These are phyloP conservation scores for Neonectria neomacrospora DNA, from an alignment of 2,329 filamentous ascomycete species.

Conservation along the genomic window DNA sequence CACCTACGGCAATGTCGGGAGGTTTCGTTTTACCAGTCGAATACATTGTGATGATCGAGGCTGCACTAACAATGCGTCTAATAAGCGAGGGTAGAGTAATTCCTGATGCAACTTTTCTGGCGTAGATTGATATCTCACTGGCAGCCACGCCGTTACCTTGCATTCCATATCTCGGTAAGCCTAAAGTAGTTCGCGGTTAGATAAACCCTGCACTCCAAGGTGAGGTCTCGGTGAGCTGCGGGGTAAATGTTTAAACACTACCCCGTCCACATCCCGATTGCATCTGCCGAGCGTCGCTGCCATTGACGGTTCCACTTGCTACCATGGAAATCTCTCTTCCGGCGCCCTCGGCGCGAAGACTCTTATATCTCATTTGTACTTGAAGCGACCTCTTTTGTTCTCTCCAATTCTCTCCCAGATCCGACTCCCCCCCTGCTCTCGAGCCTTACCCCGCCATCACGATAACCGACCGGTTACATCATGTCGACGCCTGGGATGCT, in stretches of 20 bases:
- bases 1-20: too few relatives aligned
- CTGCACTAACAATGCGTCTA: too few relatives aligned
- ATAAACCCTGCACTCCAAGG: slow-evolving; percentile 11
- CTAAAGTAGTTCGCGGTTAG: slow-evolving; percentile 15
- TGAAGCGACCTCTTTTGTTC: background rate
- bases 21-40: background rate
- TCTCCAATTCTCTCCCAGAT: background rate
- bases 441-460: slow-evolving; percentile 8
- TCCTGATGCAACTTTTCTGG: background rate
- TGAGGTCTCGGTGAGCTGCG: slow-evolving; percentile 36
- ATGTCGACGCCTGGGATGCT: slow-evolving; percentile 73
- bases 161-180: slow-evolving; percentile 23
- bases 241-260: slow-evolving; percentile 46
- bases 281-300: slow-evolving; percentile 45
- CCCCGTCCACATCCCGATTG: slow-evolving; percentile 40
- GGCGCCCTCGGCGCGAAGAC: slow-evolving; percentile 23
- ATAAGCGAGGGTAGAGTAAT: background rate
- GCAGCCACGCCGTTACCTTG: too few relatives aligned
- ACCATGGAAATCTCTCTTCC: slow-evolving; percentile 45
- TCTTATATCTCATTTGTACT: slow-evolving; percentile 1
- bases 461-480: slow-evolving; percentile 13
- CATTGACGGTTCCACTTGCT: slow-evolving; percentile 35
- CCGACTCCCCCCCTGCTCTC: background rate
- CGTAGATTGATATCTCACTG: background rate
- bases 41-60: background rate